Conservation (phyloP, 345 rosid genomes). For the Citrus sp. region DNA sequence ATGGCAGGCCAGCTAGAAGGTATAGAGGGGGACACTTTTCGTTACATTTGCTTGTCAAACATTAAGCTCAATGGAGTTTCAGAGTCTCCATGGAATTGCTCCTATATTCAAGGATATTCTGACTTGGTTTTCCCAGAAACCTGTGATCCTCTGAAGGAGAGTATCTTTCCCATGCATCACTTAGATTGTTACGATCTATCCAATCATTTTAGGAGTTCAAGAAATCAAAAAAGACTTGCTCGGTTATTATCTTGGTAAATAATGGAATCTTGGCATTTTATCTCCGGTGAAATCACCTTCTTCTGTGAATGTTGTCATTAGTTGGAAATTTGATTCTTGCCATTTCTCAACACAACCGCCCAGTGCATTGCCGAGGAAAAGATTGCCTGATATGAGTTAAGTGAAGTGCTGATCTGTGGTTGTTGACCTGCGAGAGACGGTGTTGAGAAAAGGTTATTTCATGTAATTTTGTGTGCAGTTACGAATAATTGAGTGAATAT, state of each 20-base stretch:
- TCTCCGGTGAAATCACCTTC: conserved; percentile 24
- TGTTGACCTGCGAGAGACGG: too few species aligned
- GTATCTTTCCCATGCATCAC: conserved; percentile 55
- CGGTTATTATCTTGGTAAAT: conserved; percentile 69
- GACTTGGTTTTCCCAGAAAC: conserved; percentile 65
- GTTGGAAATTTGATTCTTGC: conserved; percentile 40
- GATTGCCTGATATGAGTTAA: background rate
- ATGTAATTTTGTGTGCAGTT: conserved; percentile 75
- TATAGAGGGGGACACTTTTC: conserved; percentile 70
- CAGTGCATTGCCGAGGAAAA: background rate
- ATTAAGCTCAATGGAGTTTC: conserved; percentile 44
- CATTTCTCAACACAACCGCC: conserved; percentile 31
- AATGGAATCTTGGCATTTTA: conserved; percentile 23
- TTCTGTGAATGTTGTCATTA: conserved; percentile 16
- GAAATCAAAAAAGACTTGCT: conserved; percentile 41
- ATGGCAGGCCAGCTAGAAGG: conserved; percentile 85
- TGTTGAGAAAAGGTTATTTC: conserved; percentile 1
- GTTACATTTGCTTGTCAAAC: conserved; percentile 69
- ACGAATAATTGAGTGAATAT: conserved; percentile 59
- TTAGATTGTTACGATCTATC: conserved; percentile 66
- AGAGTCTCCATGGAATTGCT: conserved; percentile 75
- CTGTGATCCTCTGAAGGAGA: conserved; percentile 59
- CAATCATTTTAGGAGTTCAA: conserved; percentile 32
- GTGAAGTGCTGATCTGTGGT: too few species aligned
- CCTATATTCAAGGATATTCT: conserved; percentile 73